Percentiles rank a stretch among this genome's conserved stretches.
phyloP scores from a whole-genome alignment of 2,329 filamentous ascomycete genomes.

The Cladosporium cucumerinum region DNA sequence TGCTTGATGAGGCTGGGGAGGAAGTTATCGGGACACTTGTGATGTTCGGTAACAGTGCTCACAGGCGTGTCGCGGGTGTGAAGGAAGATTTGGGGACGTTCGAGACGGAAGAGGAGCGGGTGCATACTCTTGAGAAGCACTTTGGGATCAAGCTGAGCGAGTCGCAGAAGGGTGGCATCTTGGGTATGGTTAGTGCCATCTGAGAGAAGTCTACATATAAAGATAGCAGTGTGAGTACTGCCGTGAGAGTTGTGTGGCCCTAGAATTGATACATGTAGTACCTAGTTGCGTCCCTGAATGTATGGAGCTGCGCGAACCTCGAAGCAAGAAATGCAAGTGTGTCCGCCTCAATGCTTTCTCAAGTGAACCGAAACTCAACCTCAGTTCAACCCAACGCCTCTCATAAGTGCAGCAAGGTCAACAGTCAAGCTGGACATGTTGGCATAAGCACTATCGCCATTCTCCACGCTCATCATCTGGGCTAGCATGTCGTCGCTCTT shows the following conservation, averaged over 20 bases:
- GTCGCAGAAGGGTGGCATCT: conserved; percentile 39
- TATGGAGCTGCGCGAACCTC: not conserved
- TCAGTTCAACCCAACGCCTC: not conserved
- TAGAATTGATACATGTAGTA: too few relatives aligned
- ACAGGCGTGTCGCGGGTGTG: conserved; percentile 43
- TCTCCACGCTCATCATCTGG: not conserved
- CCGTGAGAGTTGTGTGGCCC: too few relatives aligned
- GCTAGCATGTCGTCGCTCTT: not conserved
- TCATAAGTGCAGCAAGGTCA: not conserved
- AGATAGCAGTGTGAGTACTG: too few relatives aligned
- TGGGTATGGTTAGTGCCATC: conserved; percentile 21
- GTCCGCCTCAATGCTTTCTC: not conserved
- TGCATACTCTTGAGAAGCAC: conserved; percentile 42
- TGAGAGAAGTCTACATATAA: not conserved
- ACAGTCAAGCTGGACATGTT: not conserved
- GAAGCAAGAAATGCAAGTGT: not conserved
- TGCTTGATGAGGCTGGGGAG: conserved; percentile 41
- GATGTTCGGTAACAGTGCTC: conserved; percentile 44
- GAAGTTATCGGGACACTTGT: conserved; percentile 37
- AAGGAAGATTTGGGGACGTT: conserved; percentile 42
- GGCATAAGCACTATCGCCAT: not conserved
- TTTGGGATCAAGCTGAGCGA: conserved; percentile 43
- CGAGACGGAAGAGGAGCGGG: conserved; percentile 40
- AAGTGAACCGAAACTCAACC: not conserved
- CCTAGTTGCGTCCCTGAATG: not conserved